Evolutionary conservation across 306 rosid genomes (phyloP).

Genomic region (Casuarina cunninghamiana): DNA sequence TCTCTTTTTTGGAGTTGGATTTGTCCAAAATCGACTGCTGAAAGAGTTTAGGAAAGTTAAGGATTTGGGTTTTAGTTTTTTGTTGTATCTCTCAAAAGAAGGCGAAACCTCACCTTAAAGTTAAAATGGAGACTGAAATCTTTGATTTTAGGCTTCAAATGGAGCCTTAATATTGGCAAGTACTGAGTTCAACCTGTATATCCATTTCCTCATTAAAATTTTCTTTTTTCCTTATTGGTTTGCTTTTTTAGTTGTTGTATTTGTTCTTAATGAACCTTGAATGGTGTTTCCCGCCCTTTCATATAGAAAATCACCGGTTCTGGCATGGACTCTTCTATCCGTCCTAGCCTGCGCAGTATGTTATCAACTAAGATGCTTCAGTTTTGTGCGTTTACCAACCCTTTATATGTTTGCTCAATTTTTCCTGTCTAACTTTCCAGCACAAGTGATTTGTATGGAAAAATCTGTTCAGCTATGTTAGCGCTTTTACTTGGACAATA

Average conservation of each 20-base stretch:
- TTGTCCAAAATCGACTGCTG: background rate
- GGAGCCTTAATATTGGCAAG: background rate
- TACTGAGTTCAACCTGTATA: background rate
- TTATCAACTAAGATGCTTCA: background rate
- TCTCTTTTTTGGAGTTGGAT: background rate
- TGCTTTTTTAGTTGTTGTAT: background rate
- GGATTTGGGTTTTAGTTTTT: constrained; percentile 6
- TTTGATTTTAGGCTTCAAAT: background rate
- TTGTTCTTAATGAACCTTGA: background rate
- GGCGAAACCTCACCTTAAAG: background rate
- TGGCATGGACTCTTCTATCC: background rate
- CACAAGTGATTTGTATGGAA: background rate
- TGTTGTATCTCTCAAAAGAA: constrained; percentile 2
- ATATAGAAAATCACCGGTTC: background rate
- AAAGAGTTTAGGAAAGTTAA: background rate
- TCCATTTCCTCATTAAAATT: background rate
- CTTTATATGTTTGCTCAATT: background rate
- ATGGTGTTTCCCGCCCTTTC: background rate
- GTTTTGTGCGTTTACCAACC: background rate
- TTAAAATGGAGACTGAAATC: background rate
- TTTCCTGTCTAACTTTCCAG: background rate
- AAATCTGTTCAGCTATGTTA: background rate
- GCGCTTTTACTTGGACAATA: too few species aligned
- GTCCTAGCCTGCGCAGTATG: background rate
- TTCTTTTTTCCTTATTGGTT: background rate